Conservation (phyloP, 225 moss, liverwort and hornwort genomes). For the Polytrichum formosum region DNA sequence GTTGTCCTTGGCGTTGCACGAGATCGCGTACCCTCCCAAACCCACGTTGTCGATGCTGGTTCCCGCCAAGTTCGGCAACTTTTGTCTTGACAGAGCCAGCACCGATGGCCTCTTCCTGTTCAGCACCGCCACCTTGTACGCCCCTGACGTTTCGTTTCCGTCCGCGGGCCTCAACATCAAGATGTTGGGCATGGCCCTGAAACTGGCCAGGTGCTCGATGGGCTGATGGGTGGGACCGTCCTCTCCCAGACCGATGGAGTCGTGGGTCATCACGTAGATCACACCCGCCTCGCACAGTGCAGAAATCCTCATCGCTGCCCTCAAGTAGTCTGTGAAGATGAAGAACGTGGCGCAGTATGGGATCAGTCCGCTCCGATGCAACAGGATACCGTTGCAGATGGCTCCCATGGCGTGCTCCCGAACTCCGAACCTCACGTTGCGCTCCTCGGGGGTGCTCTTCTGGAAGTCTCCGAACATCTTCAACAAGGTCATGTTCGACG, state of each 20-base stretch:
- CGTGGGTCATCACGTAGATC: slow-evolving; percentile 95
- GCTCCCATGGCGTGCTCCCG: slow-evolving; percentile 98
- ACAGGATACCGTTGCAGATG: slow-evolving; percentile 65
- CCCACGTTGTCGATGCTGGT: slow-evolving; percentile 62
- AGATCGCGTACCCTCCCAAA: slow-evolving; percentile 53
- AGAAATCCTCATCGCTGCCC: slow-evolving; percentile 83
- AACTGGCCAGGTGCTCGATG: slow-evolving; percentile 89
- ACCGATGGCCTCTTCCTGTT: slow-evolving; percentile 70
- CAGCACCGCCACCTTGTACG: slow-evolving; percentile 72
- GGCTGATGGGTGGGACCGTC: slow-evolving; percentile 95
- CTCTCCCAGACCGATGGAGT: slow-evolving; percentile 84
- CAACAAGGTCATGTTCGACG: slow-evolving; percentile 97
- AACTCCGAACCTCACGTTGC: slow-evolving; percentile 89
- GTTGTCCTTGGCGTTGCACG: slow-evolving; percentile 47
- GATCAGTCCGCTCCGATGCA: slow-evolving; percentile 67
- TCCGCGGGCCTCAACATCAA: slow-evolving; percentile 85
- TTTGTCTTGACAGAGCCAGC: slow-evolving; percentile 78
- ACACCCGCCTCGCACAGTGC: slow-evolving; percentile 75
- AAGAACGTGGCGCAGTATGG: slow-evolving; percentile 96
- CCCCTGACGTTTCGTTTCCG: slow-evolving; percentile 87
- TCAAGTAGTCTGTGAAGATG: slow-evolving; percentile 88
- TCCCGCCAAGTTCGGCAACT: slow-evolving; percentile 61
- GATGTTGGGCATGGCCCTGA: slow-evolving; percentile 89
- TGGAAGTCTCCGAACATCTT: slow-evolving; percentile 98
- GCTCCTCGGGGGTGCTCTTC: slow-evolving; percentile 71